Conservation (phyloP, 352 stramenopile species). For the Globisporangium nodosum region DNA sequence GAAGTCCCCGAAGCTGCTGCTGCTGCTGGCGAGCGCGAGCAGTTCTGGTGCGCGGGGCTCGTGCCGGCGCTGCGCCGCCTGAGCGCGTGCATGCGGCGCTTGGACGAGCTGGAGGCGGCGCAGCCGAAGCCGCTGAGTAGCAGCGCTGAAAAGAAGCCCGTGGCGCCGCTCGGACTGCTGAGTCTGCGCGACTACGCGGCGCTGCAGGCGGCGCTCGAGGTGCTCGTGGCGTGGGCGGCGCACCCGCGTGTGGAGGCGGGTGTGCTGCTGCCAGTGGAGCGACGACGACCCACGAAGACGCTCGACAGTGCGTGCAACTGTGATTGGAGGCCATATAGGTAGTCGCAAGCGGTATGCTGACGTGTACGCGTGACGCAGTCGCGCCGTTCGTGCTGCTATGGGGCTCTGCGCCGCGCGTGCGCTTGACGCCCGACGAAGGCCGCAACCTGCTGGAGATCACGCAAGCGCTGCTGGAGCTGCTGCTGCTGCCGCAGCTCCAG, state of each 20-base stretch:
- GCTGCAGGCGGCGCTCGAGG: constrained; percentile 70
- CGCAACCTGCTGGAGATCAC: constrained; percentile 37
- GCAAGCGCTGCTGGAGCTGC: constrained; percentile 45
- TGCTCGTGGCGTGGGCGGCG: constrained; percentile 67
- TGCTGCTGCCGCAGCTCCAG: constrained; percentile 68
- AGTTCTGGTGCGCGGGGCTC: constrained; percentile 27
- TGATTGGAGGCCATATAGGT: too few species aligned
- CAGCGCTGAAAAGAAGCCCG: constrained; percentile 14
- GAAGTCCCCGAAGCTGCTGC: neutral
- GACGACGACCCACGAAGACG: constrained; percentile 73
- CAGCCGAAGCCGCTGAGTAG: neutral
- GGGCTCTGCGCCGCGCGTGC: constrained; percentile 14
- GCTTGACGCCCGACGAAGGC: constrained; percentile 10
- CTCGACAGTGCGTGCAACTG: constrained; percentile 49
- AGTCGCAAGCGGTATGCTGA: neutral
- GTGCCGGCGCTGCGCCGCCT: constrained; percentile 41
- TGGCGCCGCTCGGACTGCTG: constrained; percentile 57
- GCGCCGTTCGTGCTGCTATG: constrained; percentile 48
- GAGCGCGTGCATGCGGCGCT: constrained; percentile 30
- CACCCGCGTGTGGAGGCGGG: constrained; percentile 46
- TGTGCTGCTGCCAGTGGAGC: constrained; percentile 49
- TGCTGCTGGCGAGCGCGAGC: constrained; percentile 5
- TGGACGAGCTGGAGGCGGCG: constrained; percentile 6
- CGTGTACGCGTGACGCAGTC: constrained; percentile 23
- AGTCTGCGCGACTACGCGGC: constrained; percentile 83